Base-by-base conservation (phyloP, 2,329 filamentous ascomycete genomes). In the Nigrospora sphaerica region DNA sequence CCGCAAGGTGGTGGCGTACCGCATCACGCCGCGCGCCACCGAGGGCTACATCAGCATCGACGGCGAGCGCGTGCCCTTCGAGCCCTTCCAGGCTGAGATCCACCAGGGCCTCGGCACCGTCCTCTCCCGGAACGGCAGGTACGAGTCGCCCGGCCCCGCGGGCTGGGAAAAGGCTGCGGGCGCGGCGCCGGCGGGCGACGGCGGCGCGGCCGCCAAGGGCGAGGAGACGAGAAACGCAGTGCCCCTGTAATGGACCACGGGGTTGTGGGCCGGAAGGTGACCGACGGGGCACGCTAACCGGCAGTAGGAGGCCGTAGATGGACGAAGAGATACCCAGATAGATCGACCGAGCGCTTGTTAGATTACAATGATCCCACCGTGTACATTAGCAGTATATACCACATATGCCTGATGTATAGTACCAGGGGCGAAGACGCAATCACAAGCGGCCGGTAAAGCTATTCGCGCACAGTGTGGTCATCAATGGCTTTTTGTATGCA, bases 41-140 rank as follows among this genome's bases (percentile, higher is more conserved):
- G 77, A 83, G 51, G 92, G 92, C 2, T 93, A 87, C 63, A 95
- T 98, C 62, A 95, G 89, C 62, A 89, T 98, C 53, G 93, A 97
- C 60, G 93, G 93, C 34, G 93, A 98, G 68, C 77, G 79, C 45
- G 75, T 95, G 3, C 86, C 89, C 0, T 97, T 95, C 62, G 85
- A 85, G 56, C 86, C 88, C 0, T 95, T 96, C 62, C 93, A 98
- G 70, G 88, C 84, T 3, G 93, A 98, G 67, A 76, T 96, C 7
- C 89, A 96, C 63, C 78, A 73, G 44, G 86, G 85, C 0, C 71
- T 98, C 19, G 93, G 88, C 1, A 88, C 86, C 4, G 86, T 92
- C n/a, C 71, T 97, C 52, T 88, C 88, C 42, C 88, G 85, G 66
- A 80, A 73, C 28, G 86, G 82, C 49, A 67, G 77, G 46, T 95